Base-by-base conservation (phyloP, 2,329 filamentous ascomycete genomes). In the Fusarium sp. region DNA sequence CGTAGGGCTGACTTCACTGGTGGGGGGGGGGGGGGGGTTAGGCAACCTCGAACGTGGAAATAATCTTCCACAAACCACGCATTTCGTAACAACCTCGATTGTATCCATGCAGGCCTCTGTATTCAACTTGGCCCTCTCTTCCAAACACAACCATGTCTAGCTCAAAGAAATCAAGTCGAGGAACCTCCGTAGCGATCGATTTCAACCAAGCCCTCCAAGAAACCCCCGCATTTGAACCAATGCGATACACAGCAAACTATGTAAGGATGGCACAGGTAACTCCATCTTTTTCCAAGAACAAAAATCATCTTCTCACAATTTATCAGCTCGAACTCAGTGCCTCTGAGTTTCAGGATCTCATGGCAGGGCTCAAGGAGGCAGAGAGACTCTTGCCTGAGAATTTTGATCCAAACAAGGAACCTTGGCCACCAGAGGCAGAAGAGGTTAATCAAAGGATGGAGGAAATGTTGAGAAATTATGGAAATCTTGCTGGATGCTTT, bases 361-460 rank as follows among this genome's bases (percentile, higher is more conserved):
- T 72, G 54, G 9, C 28, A 1, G 54, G 8, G 12, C 40, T 54
- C 0, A 1, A 37, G 6, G 30, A 46, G 1, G 49, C 68, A 1
- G 54, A 15, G 0, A n/a, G 40, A 0, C 43, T 67, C 2, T 25
- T 70, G 2, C 54, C 60, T 1, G 38, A 52, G 1, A 35, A 4
- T 0, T 52, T 35, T 6, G 4, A 64, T 19, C 46, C 59, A 15
- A 15, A 16, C 5, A 44, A 9, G 1, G n/a, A 66, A 0, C 21
- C 47, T 6, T 71, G 67, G 68, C 68, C 67, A 7, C 7, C 23
- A 2, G 67, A 71, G 2, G 68, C 61, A 9, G 56, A 67, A 38
- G 40, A 15, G 6, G 19, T 71, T 13, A 71, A 32, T 12, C 8
- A 23, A 7, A 12, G 13, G 3, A 66, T 67, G 16, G 61, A 71